Conservation (phyloP, 1,284 basidiomycete species). For the Ganoderma leucocontextum region DNA sequence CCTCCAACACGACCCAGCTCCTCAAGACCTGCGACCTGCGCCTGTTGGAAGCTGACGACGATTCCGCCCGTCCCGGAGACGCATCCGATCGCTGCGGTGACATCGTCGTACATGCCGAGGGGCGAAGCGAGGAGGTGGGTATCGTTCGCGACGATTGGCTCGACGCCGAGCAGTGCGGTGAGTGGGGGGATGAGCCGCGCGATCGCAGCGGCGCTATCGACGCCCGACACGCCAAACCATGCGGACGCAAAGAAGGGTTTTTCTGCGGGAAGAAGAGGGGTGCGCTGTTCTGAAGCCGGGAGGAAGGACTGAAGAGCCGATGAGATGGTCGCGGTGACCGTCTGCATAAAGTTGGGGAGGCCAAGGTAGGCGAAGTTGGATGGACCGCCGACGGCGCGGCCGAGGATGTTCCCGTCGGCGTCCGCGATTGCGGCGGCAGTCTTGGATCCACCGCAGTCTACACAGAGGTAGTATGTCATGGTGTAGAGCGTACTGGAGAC, state of each 20-base stretch:
- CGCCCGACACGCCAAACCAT: slow-evolving; percentile 82
- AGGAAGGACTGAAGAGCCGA: slow-evolving; percentile 59
- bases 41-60: slow-evolving; percentile 66
- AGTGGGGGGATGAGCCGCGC: slow-evolving; percentile 59
- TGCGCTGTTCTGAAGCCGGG: slow-evolving; percentile 41
- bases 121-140: slow-evolving; percentile 80
- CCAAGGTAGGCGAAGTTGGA: slow-evolving; percentile 75
- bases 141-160: slow-evolving; percentile 75
- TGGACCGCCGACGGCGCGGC: slow-evolving; percentile 69
- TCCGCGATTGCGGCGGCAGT: slow-evolving; percentile 75
- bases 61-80: slow-evolving; percentile 80
- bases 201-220: slow-evolving; percentile 71
- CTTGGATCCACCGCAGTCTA: slow-evolving; percentile 86
- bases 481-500: neutral
- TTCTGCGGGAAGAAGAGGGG: slow-evolving; percentile 45
- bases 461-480: slow-evolving; percentile 76
- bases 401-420: slow-evolving; percentile 61
- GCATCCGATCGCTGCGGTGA: slow-evolving; percentile 67
- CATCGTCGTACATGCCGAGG: slow-evolving; percentile 62
- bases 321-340: slow-evolving; percentile 58
- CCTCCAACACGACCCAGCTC: slow-evolving; percentile 78
- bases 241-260: slow-evolving; percentile 63
- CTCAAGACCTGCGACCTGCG: slow-evolving; percentile 46
- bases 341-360: slow-evolving; percentile 53
- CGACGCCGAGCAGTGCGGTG: slow-evolving; percentile 62